Percentiles rank a stretch among this genome's conserved stretches.
phyloP scores from a whole-genome alignment of 2,329 filamentous ascomycete species.

The Fusarium xyrophilum region DNA sequence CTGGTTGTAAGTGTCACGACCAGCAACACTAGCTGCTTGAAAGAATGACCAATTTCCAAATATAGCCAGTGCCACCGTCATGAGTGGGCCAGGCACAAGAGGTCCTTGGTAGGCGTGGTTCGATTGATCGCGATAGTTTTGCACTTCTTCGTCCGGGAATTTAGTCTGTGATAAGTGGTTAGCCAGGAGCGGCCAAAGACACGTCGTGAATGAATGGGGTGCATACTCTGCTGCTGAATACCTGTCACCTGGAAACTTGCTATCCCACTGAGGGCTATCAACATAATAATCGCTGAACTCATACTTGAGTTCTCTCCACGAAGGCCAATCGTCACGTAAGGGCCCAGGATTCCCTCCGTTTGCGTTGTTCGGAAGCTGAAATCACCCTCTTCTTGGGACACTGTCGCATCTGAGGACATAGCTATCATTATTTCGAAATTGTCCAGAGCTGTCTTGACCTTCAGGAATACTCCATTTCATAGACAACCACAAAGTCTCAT shows the following conservation, averaged over 20 bases:
- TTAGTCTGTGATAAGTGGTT: background rate
- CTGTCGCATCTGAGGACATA: slow-evolving; percentile 11
- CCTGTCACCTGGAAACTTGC: background rate
- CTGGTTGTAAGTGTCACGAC: background rate
- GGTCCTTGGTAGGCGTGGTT: background rate
- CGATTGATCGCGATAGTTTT: too few species aligned
- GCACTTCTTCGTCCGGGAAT: background rate
- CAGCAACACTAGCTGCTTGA: background rate
- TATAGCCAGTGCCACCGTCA: slow-evolving; percentile 10
- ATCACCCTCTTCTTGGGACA: slow-evolving; percentile 23
- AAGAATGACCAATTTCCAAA: slow-evolving; percentile 21
- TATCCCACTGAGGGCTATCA: fast-evolving
- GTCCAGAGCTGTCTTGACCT: background rate
- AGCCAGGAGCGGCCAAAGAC: background rate
- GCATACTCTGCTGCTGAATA: background rate
- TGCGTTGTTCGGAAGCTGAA: slow-evolving; percentile 17
- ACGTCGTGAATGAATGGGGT: background rate
- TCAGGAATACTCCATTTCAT: background rate
- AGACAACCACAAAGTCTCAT: slow-evolving; percentile 11
- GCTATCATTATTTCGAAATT: background rate
- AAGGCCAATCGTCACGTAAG: slow-evolving; percentile 11
- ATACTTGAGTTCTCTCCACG: background rate
- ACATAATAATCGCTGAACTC: slow-evolving; percentile 1
- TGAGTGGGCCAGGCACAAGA: slow-evolving; percentile 8
- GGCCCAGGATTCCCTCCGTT: background rate